A percentile compares a stretch with the other conserved stretches of the same genome.
Conservation (phyloP, 169 alveolate species). For the Plasmodium chabaudi region DNA sequence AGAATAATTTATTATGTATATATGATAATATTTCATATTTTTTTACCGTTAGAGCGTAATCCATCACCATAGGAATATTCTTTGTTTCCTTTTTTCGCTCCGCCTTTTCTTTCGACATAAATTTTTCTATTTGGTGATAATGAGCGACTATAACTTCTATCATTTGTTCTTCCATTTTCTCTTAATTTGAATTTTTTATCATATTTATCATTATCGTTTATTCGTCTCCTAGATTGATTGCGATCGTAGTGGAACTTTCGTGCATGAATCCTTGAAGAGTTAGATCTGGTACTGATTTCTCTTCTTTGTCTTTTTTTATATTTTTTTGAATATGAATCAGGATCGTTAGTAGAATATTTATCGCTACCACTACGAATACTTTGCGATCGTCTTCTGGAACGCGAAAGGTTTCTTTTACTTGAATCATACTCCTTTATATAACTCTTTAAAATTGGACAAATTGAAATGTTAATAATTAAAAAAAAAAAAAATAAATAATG, state of each 20-base stretch:
- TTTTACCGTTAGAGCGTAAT: too few relatives aligned
- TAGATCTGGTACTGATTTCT: conserved; percentile 33
- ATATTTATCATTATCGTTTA: conserved; percentile 18
- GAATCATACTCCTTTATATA: conserved; percentile 28
- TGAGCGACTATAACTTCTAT: conserved; percentile 41
- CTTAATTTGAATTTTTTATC: conserved; percentile 1
- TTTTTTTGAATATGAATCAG: conserved; percentile 12
- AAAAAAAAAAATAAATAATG: conserved; percentile 16
- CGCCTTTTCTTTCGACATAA: conserved; percentile 37
- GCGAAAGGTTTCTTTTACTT: conserved; percentile 9
- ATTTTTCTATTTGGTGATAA: conserved; percentile 32
- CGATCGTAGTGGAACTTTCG: conserved; percentile 45
- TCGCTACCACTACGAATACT: conserved; percentile 33
- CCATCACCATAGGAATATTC: too few relatives aligned
- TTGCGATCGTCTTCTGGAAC: conserved; percentile 30
- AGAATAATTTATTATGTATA: too few relatives aligned
- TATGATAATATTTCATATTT: too few relatives aligned
- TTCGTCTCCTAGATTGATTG: conserved; percentile 12
- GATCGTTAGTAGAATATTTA: conserved; percentile 8
- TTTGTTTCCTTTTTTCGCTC: conserved; percentile 5
- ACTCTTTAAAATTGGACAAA: not conserved
- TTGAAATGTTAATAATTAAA: not conserved
- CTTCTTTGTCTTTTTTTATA: conserved; percentile 27
- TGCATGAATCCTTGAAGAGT: conserved; percentile 22
- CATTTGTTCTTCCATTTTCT: conserved; percentile 8